Evolutionary conservation across 1,284 basidiomycete genomes (phyloP).

Genomic region (Gomphus bonarii): DNA sequence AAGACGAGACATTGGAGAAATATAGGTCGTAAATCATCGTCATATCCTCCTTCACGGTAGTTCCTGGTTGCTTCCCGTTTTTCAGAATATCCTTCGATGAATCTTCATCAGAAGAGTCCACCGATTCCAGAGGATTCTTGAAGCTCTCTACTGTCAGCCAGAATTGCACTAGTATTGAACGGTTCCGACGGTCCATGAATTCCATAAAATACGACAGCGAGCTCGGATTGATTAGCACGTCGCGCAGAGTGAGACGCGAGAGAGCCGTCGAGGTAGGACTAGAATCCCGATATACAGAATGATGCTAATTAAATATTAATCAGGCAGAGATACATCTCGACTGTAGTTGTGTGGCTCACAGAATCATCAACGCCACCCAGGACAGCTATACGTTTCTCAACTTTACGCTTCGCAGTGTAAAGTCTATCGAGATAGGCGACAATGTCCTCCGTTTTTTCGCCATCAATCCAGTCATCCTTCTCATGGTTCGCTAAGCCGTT

Average conservation of each 20-base stretch:
- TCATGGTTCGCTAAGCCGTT: slow-evolving; percentile 55
- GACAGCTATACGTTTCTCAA: slow-evolving; percentile 75
- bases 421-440: slow-evolving; percentile 83
- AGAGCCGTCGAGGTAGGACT: slow-evolving; percentile 12
- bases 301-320: slow-evolving; percentile 14
- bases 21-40: slow-evolving; percentile 81
- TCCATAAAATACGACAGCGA: slow-evolving; percentile 96
- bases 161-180: slow-evolving; percentile 85
- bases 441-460: slow-evolving; percentile 72
- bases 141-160: slow-evolving; percentile 97
- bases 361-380: slow-evolving; percentile 63
- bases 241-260: slow-evolving; percentile 41
- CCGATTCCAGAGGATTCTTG: slow-evolving; percentile 87
- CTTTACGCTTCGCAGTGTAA: slow-evolving; percentile 77
- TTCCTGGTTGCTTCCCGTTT: slow-evolving; percentile 31
- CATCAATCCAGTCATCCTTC: slow-evolving; percentile 77
- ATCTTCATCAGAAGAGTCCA: slow-evolving; percentile 64
- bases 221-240: slow-evolving; percentile 78
- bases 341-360: slow-evolving; percentile 28
- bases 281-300: slow-evolving; percentile 20
- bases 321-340: slow-evolving; percentile 7
- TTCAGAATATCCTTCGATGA: slow-evolving; percentile 37
- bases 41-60: slow-evolving; percentile 75
- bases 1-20: slow-evolving; percentile 53
- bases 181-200: slow-evolving; percentile 86